phyloP scores from a whole-genome alignment of 768 basidiomycete species.

The Phlebiopsis gigantea region DNA sequence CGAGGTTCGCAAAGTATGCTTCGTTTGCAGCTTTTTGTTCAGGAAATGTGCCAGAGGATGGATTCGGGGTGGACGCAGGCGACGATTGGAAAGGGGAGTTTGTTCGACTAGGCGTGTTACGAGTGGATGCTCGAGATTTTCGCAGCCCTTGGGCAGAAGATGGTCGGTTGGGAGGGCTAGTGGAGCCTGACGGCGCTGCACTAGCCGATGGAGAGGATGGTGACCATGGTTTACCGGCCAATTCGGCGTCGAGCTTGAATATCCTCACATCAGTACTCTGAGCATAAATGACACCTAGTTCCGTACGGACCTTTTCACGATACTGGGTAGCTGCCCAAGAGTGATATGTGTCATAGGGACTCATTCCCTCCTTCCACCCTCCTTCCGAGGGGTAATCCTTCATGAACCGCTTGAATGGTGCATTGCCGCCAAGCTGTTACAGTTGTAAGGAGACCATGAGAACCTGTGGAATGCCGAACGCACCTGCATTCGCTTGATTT shows the following conservation, averaged over 20 bases:
- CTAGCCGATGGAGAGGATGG: slow-evolving; percentile 63
- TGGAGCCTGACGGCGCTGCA: slow-evolving; percentile 28
- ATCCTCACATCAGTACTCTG: neutral
- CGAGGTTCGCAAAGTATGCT: slow-evolving; percentile 77
- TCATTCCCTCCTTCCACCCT: slow-evolving; percentile 61
- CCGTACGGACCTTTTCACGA: slow-evolving; percentile 71
- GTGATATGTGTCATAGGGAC: slow-evolving; percentile 76
- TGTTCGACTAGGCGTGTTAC: slow-evolving; percentile 44
- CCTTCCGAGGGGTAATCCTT: slow-evolving; percentile 65
- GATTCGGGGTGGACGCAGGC: slow-evolving; percentile 37
- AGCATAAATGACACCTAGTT: neutral
- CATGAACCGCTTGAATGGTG: slow-evolving; percentile 76
- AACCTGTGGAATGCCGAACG: slow-evolving; percentile 13
- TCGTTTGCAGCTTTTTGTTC: slow-evolving; percentile 84
- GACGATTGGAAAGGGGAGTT: slow-evolving; percentile 41
- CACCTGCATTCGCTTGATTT: slow-evolving; percentile 88
- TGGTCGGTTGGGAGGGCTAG: slow-evolving; percentile 51
- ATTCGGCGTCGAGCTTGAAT: slow-evolving; percentile 65
- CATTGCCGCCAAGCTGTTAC: slow-evolving; percentile 80
- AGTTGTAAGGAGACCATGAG: slow-evolving; percentile 5
- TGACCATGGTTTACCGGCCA: slow-evolving; percentile 76
- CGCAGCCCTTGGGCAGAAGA: slow-evolving; percentile 79
- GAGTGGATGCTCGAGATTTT: slow-evolving; percentile 74
- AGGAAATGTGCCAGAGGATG: slow-evolving; percentile 32
- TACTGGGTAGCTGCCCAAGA: slow-evolving; percentile 95